Conservation (phyloP, 192 early-diverging fungal genomes). For the Coemansia sp. region DNA sequence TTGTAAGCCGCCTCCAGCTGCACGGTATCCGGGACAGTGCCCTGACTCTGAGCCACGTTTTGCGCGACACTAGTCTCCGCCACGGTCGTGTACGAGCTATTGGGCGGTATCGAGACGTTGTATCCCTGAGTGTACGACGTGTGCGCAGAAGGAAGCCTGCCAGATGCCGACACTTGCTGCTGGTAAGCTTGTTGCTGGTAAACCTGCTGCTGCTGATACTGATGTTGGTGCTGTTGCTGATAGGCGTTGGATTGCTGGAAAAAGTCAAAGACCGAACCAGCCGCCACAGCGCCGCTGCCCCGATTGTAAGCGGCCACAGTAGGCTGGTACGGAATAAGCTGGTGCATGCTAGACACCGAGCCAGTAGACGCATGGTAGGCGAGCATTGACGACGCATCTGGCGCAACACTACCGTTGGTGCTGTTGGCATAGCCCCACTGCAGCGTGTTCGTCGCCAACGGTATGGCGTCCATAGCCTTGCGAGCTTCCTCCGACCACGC, state of each 20-base stretch:
- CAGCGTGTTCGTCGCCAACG: background rate
- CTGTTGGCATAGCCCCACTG: conserved; percentile 4
- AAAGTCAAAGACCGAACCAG: conserved; percentile 45
- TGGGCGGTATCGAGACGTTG: conserved; percentile 6
- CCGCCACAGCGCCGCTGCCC: background rate
- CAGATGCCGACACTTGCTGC: background rate
- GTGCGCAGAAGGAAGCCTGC: conserved; percentile 16
- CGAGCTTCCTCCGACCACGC: conserved; percentile 32
- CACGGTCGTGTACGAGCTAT: background rate
- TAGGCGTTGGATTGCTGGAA: conserved; percentile 27
- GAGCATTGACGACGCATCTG: conserved; percentile 12
- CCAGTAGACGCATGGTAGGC: conserved; percentile 21
- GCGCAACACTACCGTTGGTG: background rate
- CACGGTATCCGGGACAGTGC: background rate
- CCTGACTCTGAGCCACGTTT: background rate
- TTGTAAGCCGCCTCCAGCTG: conserved; percentile 3
- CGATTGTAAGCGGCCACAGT: background rate
- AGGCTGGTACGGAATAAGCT: conserved; percentile 10
- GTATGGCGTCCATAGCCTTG: background rate
- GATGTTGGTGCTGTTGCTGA: conserved; percentile 15
- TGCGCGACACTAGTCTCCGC: conserved; percentile 4
- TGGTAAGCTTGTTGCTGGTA: background rate
- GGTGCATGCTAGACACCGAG: conserved; percentile 3
- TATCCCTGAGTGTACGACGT: conserved; percentile 25
- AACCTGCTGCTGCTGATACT: conserved; percentile 5